These are phyloP conservation scores for Purpureocillium takamizusanense DNA, from an alignment of 2,329 filamentous ascomycete species.

Conservation along the genomic window DNA sequence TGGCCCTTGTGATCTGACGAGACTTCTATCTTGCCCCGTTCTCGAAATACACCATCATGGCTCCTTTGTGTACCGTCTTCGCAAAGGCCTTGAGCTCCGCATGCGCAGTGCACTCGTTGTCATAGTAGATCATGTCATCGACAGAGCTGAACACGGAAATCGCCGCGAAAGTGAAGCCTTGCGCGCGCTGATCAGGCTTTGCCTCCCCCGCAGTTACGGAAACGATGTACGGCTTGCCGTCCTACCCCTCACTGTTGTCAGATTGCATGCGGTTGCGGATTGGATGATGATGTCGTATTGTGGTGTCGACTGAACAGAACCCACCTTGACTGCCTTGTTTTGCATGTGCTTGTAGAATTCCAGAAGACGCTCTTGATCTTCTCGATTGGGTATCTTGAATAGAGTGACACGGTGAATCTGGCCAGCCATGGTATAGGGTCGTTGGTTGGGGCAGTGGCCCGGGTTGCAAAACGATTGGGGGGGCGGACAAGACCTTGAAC, in stretches of 20 bases:
- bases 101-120: conserved; percentile 30
- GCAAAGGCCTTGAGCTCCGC: conserved; percentile 20
- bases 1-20: too few relatives aligned
- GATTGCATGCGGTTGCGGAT: too few relatives aligned
- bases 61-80: conserved; percentile 19
- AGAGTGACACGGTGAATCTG: conserved; percentile 22
- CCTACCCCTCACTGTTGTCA: too few relatives aligned
- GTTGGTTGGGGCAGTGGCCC: too few relatives aligned
- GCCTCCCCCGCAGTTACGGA: conserved; percentile 38
- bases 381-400: conserved; percentile 25
- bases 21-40: conserved; percentile 5
- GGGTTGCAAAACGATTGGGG: too few relatives aligned
- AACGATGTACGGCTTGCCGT: conserved; percentile 53
- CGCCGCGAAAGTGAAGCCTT: conserved; percentile 49
- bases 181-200: conserved; percentile 42
- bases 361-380: conserved; percentile 20
- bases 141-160: conserved; percentile 45
- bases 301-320: too few relatives aligned
- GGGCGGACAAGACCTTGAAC: too few relatives aligned
- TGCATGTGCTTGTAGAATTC: conserved; percentile 22
- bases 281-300: too few relatives aligned
- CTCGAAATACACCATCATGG: conserved; percentile 46
- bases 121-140: conserved; percentile 55
- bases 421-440: too few relatives aligned
- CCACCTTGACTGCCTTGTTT: conserved; percentile 21